Base-by-base conservation (phyloP, 2,329 filamentous ascomycete species). In the Pezicula carpinea region DNA sequence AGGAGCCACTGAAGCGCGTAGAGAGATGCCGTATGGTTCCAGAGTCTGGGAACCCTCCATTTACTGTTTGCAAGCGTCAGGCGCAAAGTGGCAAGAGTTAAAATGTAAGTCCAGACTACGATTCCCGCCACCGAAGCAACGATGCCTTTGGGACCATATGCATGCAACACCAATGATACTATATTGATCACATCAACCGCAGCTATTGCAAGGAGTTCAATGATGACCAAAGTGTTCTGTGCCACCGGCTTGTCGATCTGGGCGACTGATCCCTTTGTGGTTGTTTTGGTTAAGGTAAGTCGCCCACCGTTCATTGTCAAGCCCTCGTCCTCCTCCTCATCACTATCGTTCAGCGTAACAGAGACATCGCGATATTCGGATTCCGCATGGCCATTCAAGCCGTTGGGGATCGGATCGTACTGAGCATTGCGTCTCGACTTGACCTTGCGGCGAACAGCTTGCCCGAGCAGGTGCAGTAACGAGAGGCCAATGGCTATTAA, bases 1-100 rank as follows among this genome's bases (percentile, higher is more conserved):
- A 91, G 83, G 5, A 93, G 61, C 89, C 92, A 99, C 64, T 91
- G 85, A 45, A 83, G 72, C 46, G 79, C 77, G 66, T 99, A 99
- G 45, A 99, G 81, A 53, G 77, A 70, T 17, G 89, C 87, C 0
- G 93, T 97, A 67, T 99, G 93, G 63, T 92, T 91, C 93, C 93
- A 99, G 7, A 97, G 71, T 49, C 79, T 76, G 7, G 86, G 84
- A 13, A 93, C 64, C 66, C 65, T 78, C 77, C 70, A 89, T 75
- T 73, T 80, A 59, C 69, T 80, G 68, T 71, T 81, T 66, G 66
- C 84, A 68, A 75, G 80, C 68, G 68, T 83, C 59, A 96, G 71
- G 29, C 93, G 83, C 36, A 90, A 69, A 17, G 82, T 79, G 13
- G 83, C 83, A 49, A 99, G 76, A 14, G 83, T 68, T 22, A 92